These are phyloP conservation scores for Butyriboletus appendiculatus DNA, from an alignment of 1,284 basidiomycete species.

Conservation along the genomic window DNA sequence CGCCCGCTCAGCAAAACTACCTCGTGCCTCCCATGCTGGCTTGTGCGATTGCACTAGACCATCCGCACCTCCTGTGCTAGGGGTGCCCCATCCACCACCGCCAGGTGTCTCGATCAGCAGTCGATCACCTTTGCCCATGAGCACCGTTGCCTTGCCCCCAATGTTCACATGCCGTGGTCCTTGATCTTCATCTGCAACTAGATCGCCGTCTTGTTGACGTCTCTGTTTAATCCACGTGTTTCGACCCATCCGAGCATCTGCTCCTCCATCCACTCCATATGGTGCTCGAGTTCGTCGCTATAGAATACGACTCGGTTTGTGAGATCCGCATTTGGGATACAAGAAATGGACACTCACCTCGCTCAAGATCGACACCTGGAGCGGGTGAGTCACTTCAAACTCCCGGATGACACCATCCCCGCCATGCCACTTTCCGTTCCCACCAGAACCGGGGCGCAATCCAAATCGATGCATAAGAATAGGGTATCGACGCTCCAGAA, in stretches of 20 bases:
- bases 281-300: constrained; percentile 87
- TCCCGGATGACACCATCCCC: constrained; percentile 90
- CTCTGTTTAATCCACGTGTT: constrained; percentile 91
- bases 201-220: constrained; percentile 70
- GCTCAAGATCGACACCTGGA: constrained; percentile 87
- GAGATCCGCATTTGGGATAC: background rate
- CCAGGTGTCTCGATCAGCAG: constrained; percentile 89
- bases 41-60: constrained; percentile 29
- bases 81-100: constrained; percentile 85
- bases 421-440: constrained; percentile 76
- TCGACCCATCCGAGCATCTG: constrained; percentile 70
- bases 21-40: constrained; percentile 68
- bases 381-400: constrained; percentile 83
- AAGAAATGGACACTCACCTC: constrained; percentile 52
- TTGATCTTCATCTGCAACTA: constrained; percentile 34
- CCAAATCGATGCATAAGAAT: constrained; percentile 86
- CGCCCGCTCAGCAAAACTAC: constrained; percentile 71
- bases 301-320: background rate
- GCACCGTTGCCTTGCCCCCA: constrained; percentile 88
- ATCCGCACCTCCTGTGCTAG: constrained; percentile 31
- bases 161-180: constrained; percentile 77
- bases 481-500: constrained; percentile 89
- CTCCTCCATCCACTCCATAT: constrained; percentile 90
- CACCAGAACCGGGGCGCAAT: constrained; percentile 76
- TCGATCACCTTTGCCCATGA: constrained; percentile 84